These are phyloP conservation scores for Wickerhamomyces canadensis DNA, from an alignment of 805 yeast species.

Conservation along the genomic window DNA sequence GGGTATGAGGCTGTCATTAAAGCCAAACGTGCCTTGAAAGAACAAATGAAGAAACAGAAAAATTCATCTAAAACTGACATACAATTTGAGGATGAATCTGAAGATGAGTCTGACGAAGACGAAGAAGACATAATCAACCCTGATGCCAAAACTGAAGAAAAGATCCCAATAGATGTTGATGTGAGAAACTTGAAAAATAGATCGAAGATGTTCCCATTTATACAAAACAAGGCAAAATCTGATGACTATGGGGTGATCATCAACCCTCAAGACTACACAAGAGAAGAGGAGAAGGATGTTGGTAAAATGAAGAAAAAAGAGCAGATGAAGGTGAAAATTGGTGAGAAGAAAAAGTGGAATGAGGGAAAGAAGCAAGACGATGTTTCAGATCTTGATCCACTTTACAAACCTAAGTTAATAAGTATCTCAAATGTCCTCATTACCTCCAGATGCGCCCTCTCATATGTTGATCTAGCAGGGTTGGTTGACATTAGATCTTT, in stretches of 20 bases:
- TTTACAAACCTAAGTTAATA: conserved; percentile 46
- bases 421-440: conserved; percentile 29
- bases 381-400: conserved; percentile 42
- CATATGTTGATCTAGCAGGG: conserved; percentile 79
- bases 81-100: conserved; percentile 22
- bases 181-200: conserved; percentile 24
- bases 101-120: conserved; percentile 24
- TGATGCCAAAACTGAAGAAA: conserved; percentile 24
- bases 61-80: conserved; percentile 24
- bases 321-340: conserved; percentile 24
- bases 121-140: conserved; percentile 14
- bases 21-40: conserved; percentile 36
- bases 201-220: conserved; percentile 70
- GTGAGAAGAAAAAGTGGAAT: conserved; percentile 32
- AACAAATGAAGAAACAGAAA: conserved; percentile 26
- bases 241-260: conserved; percentile 90
- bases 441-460: conserved; percentile 60
- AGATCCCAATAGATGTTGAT: conserved; percentile 29
- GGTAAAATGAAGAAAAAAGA: conserved; percentile 24
- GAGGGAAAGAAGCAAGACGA: conserved; percentile 44
- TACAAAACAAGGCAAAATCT: conserved; percentile 48
- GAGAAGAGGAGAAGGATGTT: conserved; percentile 41
- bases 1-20: conserved; percentile 42
- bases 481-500: conserved; percentile 80
- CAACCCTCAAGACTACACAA: conserved; percentile 55